These are phyloP conservation scores for Oryza meridionalis DNA, from an alignment of 176 grass and related monocot genomes.

Conservation along the genomic window DNA sequence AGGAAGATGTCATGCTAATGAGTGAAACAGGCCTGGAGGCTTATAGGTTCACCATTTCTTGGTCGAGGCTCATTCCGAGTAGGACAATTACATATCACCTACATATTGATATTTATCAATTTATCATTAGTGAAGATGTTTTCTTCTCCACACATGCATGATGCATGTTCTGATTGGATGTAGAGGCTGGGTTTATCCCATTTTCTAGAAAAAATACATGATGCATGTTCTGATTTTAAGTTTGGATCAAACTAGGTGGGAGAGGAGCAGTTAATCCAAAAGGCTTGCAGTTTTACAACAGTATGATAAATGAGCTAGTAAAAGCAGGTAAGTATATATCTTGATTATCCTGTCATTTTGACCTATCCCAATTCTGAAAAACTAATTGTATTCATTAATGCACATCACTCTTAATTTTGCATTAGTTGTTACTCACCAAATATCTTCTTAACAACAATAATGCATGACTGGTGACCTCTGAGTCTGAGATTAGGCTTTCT, in stretches of 20 bases:
- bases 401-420: no score
- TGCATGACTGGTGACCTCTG: not conserved
- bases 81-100: not conserved
- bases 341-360: not conserved
- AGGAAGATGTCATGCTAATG: conserved; percentile 73
- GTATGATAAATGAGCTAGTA: conserved; percentile 60
- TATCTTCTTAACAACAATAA: not conserved
- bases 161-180: no score
- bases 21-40: conserved; percentile 53
- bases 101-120: not conserved
- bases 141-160: not conserved
- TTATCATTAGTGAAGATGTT: not conserved
- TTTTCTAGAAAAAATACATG: no score
- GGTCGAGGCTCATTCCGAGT: conserved; percentile 77
- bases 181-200: no score
- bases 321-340: conserved; percentile 30
- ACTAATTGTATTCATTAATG: not conserved
- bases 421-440: not conserved
- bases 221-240: not conserved
- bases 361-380: not conserved
- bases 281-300: conserved; percentile 54
- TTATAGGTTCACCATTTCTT: conserved; percentile 81
- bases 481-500: not conserved
- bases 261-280: conserved; percentile 59
- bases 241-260: conserved; percentile 41